Percentiles rank a stretch among this genome's conserved stretches.
phyloP scores from a whole-genome alignment of 108 stramenopile genomes.

The Nitzschia putrida region DNA sequence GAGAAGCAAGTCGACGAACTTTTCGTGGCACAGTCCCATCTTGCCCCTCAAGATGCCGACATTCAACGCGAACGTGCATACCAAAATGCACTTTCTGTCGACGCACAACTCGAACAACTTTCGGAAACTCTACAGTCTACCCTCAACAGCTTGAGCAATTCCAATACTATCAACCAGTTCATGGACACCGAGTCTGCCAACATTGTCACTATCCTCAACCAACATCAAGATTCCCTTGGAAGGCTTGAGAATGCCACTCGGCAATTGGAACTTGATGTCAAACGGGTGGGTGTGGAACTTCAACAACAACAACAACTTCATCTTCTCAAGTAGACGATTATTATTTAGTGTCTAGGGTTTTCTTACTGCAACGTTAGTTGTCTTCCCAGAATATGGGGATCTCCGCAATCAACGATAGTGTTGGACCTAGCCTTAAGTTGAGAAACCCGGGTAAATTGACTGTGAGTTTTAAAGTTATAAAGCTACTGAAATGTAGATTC shows the following conservation, averaged over 20 bases:
- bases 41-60: slow-evolving; percentile 69
- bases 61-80: slow-evolving; percentile 73
- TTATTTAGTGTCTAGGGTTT: too few relatives aligned
- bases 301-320: background rate
- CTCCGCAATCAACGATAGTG: too few relatives aligned
- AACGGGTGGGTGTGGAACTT: slow-evolving; percentile 9
- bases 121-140: slow-evolving; percentile 44
- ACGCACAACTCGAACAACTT: slow-evolving; percentile 49
- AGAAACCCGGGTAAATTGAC: too few relatives aligned
- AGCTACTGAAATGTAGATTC: too few relatives aligned
- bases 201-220: slow-evolving; percentile 57
- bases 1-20: slow-evolving; percentile 73
- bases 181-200: slow-evolving; percentile 4
- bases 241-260: slow-evolving; percentile 62
- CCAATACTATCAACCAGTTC: slow-evolving; percentile 48
- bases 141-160: slow-evolving; percentile 44
- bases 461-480: too few relatives aligned
- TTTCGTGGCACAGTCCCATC: slow-evolving; percentile 60
- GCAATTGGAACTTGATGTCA: slow-evolving; percentile 62
- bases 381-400: too few relatives aligned
- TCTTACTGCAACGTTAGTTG: too few relatives aligned
- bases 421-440: too few relatives aligned
- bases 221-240: slow-evolving; percentile 70
- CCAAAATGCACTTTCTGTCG: slow-evolving; percentile 52
- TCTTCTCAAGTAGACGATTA: too few relatives aligned